Evolutionary conservation across 2,329 filamentous ascomycete genomes (phyloP), one percentile per base, ranked within the genome.

Genomic region (Calonectria naviculata): DNA sequence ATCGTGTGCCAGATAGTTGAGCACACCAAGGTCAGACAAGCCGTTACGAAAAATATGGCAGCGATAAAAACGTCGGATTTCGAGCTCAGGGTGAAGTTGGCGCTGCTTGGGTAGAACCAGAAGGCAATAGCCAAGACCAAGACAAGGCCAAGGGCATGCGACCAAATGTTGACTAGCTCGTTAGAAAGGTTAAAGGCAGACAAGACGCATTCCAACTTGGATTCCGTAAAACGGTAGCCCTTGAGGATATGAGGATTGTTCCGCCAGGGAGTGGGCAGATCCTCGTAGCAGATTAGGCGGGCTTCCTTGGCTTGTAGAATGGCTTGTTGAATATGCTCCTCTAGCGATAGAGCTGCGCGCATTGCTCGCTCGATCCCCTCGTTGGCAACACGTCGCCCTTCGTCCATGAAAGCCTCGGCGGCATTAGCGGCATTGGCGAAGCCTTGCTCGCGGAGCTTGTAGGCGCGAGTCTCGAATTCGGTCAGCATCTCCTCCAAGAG

Each of bases 1-100:
- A 99, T 98, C 29, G 97, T 98, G 85, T 99, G 97, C 97, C 97
- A 99, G 80, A 98, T 92, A 74, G 93, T 96, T 73, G 94, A 97
- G 91, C 97, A 99, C 80, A 96, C 91, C 67, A 99, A 90, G 80
- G 96, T 98, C 83, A 98, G 95, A 87, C 93, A 95, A 54, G 97
- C 97, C 58, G 96, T 97, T 80, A 97, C 94, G 86, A 99, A 98
- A 88, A 99, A 99, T 75, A 97, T 89, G 26, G 94, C 95, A 0
- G 96, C 95, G 73, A 99, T 95, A 80, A 97, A 90, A 71, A 98
- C 91, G 81, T 99, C 97, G 60, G 93, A 91, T 65, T 95, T 97
- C 70, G 94, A 95, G 83, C 94, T 97, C 72, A 94, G 87, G 56
- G 90, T 91, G 85, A 98, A 99, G 82, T 97, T 96, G 79, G 91